Conservation (phyloP, 75 land plant species). For the Selaginella tamariscina region DNA sequence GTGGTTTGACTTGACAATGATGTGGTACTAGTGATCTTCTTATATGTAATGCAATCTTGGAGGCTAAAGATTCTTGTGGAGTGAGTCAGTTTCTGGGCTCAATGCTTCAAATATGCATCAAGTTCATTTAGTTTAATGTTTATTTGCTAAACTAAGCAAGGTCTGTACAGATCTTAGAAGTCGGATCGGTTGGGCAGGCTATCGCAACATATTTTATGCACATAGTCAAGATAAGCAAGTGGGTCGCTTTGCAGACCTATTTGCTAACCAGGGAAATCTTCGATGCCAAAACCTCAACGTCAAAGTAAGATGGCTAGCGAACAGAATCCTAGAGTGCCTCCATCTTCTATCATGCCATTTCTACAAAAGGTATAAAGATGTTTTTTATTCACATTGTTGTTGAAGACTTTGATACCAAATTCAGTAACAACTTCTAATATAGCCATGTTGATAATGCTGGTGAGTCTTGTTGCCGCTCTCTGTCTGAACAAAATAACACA, state of each 20-base stretch:
- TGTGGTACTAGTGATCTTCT: slow-evolving; percentile 64
- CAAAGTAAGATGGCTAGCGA: slow-evolving; percentile 36
- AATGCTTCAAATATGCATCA: slow-evolving; percentile 46
- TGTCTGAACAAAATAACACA: too few relatives aligned
- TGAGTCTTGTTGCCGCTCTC: too few relatives aligned
- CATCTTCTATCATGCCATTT: slow-evolving; percentile 87
- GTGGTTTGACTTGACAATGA: too few relatives aligned
- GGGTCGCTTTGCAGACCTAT: background rate
- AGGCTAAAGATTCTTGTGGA: slow-evolving; percentile 60
- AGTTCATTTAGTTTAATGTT: slow-evolving; percentile 23
- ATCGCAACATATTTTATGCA: slow-evolving; percentile 46
- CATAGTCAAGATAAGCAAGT: slow-evolving; percentile 32
- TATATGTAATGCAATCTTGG: slow-evolving; percentile 84
- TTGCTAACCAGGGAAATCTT: slow-evolving; percentile 27
- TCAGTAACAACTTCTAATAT: slow-evolving; percentile 60
- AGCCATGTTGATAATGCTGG: slow-evolving; percentile 64
- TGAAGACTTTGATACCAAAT: slow-evolving; percentile 76
- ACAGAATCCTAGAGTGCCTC: slow-evolving; percentile 91
- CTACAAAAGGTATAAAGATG: slow-evolving; percentile 42
- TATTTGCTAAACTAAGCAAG: background rate
- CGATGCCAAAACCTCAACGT: slow-evolving; percentile 15
- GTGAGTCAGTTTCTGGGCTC: slow-evolving; percentile 48
- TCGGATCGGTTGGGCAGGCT: slow-evolving; percentile 82
- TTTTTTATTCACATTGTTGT: slow-evolving; percentile 52
- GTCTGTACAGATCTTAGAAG: slow-evolving; percentile 48